phyloP scores from a whole-genome alignment of 2,329 filamentous ascomycete genomes.

The Esteya vermicola region DNA sequence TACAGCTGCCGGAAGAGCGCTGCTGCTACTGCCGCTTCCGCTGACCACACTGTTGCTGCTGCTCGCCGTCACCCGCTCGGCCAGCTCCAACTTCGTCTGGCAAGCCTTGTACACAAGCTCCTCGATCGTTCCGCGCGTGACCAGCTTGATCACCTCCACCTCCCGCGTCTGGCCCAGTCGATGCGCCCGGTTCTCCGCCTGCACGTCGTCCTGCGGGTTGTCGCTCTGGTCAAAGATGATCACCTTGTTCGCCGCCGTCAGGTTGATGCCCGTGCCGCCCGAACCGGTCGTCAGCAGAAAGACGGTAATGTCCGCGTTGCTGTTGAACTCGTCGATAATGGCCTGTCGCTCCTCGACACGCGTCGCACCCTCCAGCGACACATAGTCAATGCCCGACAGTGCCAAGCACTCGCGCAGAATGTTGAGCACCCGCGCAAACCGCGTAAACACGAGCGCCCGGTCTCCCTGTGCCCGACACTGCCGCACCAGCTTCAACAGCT shows the following conservation, averaged over 20 bases:
- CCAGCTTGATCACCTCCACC: slow-evolving; percentile 79
- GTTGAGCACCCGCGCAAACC: slow-evolving; percentile 84
- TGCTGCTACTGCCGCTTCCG: not conserved
- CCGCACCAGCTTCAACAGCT: slow-evolving; percentile 60
- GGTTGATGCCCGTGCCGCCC: slow-evolving; percentile 91
- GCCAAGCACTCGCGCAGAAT: slow-evolving; percentile 75
- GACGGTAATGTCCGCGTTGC: slow-evolving; percentile 62
- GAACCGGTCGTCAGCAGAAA: slow-evolving; percentile 90
- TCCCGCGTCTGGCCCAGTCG: slow-evolving; percentile 82
- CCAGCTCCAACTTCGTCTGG: slow-evolving; percentile 82
- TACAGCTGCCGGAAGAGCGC: slow-evolving; percentile 17
- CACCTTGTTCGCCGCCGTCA: slow-evolving; percentile 92
- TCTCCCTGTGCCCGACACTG: slow-evolving; percentile 69
- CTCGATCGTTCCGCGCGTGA: slow-evolving; percentile 73
- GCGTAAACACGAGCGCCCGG: slow-evolving; percentile 79
- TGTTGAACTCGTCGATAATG: slow-evolving; percentile 76
- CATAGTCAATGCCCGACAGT: slow-evolving; percentile 57
- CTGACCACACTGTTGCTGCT: slow-evolving; percentile 2
- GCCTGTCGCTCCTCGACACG: slow-evolving; percentile 71
- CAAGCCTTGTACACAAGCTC: slow-evolving; percentile 87
- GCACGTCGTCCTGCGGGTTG: slow-evolving; percentile 96
- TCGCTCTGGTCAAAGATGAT: slow-evolving; percentile 96
- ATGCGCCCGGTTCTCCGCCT: slow-evolving; percentile 93
- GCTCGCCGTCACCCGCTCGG: slow-evolving; percentile 37
- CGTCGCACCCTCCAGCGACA: slow-evolving; percentile 76